Evolutionary conservation across 2,329 filamentous ascomycete species (phyloP).

Genomic region (Tolypocladium nubicola): DNA sequence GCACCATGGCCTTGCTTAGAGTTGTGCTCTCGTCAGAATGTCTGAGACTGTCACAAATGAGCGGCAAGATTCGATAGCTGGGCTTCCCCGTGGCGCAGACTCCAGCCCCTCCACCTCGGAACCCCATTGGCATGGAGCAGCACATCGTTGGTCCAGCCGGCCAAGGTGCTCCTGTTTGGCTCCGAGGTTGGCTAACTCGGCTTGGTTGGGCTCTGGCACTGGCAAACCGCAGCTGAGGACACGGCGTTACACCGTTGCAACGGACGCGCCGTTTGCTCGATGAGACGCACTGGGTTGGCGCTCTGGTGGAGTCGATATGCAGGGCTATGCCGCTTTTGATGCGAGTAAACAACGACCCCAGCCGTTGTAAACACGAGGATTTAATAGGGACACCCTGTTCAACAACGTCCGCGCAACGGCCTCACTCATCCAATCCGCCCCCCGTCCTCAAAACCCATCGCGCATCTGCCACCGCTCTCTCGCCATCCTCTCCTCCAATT

Average conservation of each 20-base stretch:
- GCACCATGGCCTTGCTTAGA: not conserved
- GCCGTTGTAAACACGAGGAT: constrained; percentile 10
- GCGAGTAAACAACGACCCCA: constrained; percentile 14
- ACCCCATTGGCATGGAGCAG: not conserved
- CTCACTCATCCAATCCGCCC: constrained; percentile 17
- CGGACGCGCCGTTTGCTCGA: not conserved
- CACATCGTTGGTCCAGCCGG: not conserved
- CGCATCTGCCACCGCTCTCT: constrained; percentile 18
- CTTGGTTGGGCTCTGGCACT: not conserved
- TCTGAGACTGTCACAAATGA: not conserved
- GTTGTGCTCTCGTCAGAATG: not conserved
- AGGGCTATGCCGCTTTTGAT: constrained; percentile 12
- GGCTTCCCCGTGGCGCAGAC: not conserved
- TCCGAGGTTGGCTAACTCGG: not conserved
- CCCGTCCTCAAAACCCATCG: constrained; percentile 29
- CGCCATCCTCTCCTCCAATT: constrained; percentile 24
- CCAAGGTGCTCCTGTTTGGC: not conserved
- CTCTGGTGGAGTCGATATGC: constrained; percentile 8
- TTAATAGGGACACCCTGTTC: constrained; percentile 14
- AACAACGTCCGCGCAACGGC: constrained; percentile 6
- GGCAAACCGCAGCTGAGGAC: not conserved
- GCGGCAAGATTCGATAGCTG: not conserved
- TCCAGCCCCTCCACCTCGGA: not conserved
- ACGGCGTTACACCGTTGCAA: not conserved
- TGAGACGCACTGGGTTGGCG: constrained; percentile 6